These are phyloP conservation scores for Cyberlindnera xylosilytica DNA, from an alignment of 805 yeast species.

Conservation along the genomic window DNA sequence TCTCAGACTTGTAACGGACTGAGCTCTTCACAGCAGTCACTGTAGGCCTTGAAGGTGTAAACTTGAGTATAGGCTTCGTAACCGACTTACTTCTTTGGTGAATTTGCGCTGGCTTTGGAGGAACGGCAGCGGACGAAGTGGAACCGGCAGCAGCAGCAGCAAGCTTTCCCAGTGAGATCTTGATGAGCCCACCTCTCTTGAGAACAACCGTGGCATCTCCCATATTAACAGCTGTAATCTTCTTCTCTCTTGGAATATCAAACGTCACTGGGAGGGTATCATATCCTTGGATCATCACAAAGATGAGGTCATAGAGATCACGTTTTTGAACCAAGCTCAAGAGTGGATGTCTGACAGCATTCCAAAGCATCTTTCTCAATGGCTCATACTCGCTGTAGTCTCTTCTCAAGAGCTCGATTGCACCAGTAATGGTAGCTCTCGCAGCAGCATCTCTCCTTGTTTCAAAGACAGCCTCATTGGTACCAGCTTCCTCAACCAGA, in stretches of 20 bases:
- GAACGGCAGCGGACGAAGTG: no score
- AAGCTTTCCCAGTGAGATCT: conserved; percentile 17
- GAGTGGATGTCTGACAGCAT: conserved; percentile 58
- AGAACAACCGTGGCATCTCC: conserved; percentile 56
- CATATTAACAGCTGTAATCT: conserved; percentile 54
- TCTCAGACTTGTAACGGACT: conserved; percentile 16
- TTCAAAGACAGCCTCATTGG: conserved; percentile 37
- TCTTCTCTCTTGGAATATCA: conserved; percentile 64
- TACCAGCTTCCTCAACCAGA: conserved; percentile 57
- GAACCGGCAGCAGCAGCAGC: neutral
- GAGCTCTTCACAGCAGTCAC: neutral
- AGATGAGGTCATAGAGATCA: conserved; percentile 58
- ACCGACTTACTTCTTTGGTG: conserved; percentile 1
- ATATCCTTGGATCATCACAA: conserved; percentile 59
- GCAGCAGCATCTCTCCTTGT: conserved; percentile 64
- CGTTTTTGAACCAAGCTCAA: conserved; percentile 59
- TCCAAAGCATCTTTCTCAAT: conserved; percentile 63
- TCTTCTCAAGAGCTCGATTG: conserved; percentile 60
- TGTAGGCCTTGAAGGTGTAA: neutral
- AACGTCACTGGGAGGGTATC: conserved; percentile 61
- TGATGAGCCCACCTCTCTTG: conserved; percentile 45
- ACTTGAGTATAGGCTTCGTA: conserved; percentile 1
- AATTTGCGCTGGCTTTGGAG: neutral
- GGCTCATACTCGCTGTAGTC: conserved; percentile 55
- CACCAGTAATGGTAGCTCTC: conserved; percentile 60